These are phyloP conservation scores for Juglanconis oblonga DNA, from an alignment of 2,329 filamentous ascomycete genomes.

Conservation along the genomic window DNA sequence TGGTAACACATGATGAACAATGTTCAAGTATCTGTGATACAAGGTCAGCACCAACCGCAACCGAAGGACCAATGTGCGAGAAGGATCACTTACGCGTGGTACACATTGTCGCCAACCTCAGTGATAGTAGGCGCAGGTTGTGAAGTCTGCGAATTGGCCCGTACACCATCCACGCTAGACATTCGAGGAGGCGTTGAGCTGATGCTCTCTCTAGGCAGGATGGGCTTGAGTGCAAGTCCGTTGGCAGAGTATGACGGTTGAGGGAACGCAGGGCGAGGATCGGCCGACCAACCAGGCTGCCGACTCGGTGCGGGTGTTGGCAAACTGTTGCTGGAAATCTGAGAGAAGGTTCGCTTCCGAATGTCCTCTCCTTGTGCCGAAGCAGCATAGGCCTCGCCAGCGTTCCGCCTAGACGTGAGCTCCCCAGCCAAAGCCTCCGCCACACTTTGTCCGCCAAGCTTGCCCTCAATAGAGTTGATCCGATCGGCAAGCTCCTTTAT, in stretches of 20 bases:
- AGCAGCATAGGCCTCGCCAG: constrained; percentile 52
- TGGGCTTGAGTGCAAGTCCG: constrained; percentile 45
- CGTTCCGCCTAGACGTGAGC: constrained; percentile 32
- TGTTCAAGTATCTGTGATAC: constrained; percentile 53
- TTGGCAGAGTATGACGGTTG: constrained; percentile 37
- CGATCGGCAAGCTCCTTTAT: constrained; percentile 90
- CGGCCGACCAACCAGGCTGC: constrained; percentile 45
- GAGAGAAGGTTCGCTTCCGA: constrained; percentile 48
- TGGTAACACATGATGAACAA: constrained; percentile 66
- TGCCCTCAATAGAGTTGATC: constrained; percentile 77
- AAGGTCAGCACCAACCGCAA: not conserved
- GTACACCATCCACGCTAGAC: constrained; percentile 7
- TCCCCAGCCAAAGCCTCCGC: constrained; percentile 42
- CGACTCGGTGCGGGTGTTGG: constrained; percentile 39
- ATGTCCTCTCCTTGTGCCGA: constrained; percentile 38
- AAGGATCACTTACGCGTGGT: constrained; percentile 39
- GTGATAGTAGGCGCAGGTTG: constrained; percentile 21
- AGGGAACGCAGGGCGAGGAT: constrained; percentile 43
- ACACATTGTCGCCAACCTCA: constrained; percentile 42
- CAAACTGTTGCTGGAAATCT: constrained; percentile 41
- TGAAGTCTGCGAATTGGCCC: not conserved
- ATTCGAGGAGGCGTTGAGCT: not conserved
- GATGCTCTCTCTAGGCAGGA: constrained; percentile 30
- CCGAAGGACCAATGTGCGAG: too few species aligned
- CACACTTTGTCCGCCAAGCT: constrained; percentile 56